Evolutionary conservation across 495 filamentous ascomycete species (phyloP), one percentile per base, ranked within the genome.

Genomic region (Durotheca rogersii): DNA sequence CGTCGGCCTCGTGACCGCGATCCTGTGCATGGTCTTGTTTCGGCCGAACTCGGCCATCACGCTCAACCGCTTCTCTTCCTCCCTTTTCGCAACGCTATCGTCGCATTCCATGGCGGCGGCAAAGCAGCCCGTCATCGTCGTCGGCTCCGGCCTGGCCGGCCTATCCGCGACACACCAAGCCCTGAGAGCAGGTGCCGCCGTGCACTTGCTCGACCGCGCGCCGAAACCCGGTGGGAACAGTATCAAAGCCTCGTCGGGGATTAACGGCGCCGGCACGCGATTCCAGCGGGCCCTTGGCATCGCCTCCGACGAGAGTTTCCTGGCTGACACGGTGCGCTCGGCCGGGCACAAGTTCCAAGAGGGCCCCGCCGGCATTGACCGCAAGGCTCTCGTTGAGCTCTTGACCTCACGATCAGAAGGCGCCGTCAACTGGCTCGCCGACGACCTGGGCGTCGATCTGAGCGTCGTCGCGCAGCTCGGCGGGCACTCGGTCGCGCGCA

Each of bases 171-270:
- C 79, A 9, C 64, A 73, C 6, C 65, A 73, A 31, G 74, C 80
- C 7, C 61, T 81, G 4, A 36, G 53, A 4, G 68, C 72, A 16
- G 70, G 70, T 17, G 60, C 75, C 7, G 45, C 67, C 0, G 78
- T 83, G 2, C 59, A 61, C 21, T 59, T 83, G 39, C 65, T 83
- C n/a, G 79, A 83, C 37, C 70, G 77, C 5, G 68, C 71, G 7
- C 43, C 71, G 7, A 81, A 78, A 48, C 79, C 79, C 0, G 81
- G 81, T n/a, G 80, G 81, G 6, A 84, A 84, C 54, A 75, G 69
- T 59, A 81, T 82, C 62, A 84, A 84, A 55, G 81, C 81, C 1
- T 81, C 80, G 0, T 82, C 79, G 0, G 79, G 80, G 3, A 84
- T 84, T 64, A 84, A 82, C 56, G 81, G 79, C 5, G 77, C 78